Conservation (phyloP, 2,329 filamentous ascomycete species). For the Parafenestella ontariensis region DNA sequence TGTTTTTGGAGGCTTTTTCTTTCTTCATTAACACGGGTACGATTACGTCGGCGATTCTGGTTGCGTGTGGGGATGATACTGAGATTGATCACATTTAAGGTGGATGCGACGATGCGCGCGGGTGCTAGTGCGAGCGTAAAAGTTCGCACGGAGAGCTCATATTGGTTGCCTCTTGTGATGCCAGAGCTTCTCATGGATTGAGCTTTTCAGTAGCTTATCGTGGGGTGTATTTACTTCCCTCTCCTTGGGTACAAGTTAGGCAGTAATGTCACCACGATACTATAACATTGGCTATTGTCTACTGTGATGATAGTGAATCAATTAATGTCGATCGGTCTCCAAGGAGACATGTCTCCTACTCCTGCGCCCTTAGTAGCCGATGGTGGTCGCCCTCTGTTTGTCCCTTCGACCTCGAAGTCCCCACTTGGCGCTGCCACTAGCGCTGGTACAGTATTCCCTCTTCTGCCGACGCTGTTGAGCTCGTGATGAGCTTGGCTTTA, state of each 20-base stretch:
- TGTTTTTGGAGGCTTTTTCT: constrained; percentile 33
- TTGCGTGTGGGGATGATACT: constrained; percentile 23
- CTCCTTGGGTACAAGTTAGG: constrained; percentile 27
- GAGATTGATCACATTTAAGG: constrained; percentile 29
- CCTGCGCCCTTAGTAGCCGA: no score
- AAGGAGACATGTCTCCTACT: neutral
- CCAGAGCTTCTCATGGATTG: constrained; percentile 34
- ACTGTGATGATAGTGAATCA: neutral
- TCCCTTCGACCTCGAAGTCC: neutral
- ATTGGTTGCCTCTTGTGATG: constrained; percentile 39
- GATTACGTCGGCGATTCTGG: constrained; percentile 31
- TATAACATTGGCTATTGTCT: constrained; percentile 8
- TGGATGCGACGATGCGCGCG: constrained; percentile 15
- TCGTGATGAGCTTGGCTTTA: neutral
- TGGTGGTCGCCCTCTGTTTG: no score
- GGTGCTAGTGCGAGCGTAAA: constrained; percentile 33
- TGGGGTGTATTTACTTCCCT: constrained; percentile 26
- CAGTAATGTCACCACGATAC: constrained; percentile 44
- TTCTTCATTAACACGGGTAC: constrained; percentile 31
- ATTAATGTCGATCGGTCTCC: no score
- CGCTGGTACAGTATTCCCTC: neutral
- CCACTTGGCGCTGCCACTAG: neutral
- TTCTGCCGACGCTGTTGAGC: neutral
- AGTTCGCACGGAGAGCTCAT: constrained; percentile 38
- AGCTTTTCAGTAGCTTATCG: constrained; percentile 26